Percentiles rank a stretch among this genome's conserved stretches.
Evolutionary conservation across 495 filamentous ascomycete species (phyloP).

Genomic region (Hypoxylon fuscum): DNA sequence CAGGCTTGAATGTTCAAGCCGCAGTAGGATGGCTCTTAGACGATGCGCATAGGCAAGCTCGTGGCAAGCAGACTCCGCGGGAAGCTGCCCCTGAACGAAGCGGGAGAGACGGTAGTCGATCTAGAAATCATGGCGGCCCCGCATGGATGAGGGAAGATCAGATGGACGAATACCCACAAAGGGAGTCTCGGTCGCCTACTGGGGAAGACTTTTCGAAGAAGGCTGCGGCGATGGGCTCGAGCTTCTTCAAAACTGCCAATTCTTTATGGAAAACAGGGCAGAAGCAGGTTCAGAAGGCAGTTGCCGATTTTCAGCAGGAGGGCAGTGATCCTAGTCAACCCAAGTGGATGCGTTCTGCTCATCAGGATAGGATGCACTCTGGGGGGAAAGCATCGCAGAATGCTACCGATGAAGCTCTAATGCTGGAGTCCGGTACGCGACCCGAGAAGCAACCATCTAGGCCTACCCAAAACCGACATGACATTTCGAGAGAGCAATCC

Average conservation of each 20-base stretch:
- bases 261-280: slow-evolving; percentile 92
- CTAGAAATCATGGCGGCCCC: slow-evolving; percentile 45
- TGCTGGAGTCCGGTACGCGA: slow-evolving; percentile 76
- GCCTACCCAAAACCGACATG: slow-evolving; percentile 34
- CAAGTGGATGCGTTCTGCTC: slow-evolving; percentile 89
- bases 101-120: slow-evolving; percentile 45
- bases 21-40: slow-evolving; percentile 91
- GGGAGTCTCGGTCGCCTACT: slow-evolving; percentile 65
- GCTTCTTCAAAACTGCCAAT: slow-evolving; percentile 90
- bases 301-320: slow-evolving; percentile 84
- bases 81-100: slow-evolving; percentile 30
- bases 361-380: slow-evolving; percentile 47
- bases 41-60: slow-evolving; percentile 80
- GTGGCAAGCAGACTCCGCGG: slow-evolving; percentile 40
- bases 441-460: slow-evolving; percentile 53
- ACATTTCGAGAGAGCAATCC: slow-evolving; percentile 53
- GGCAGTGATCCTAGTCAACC: slow-evolving; percentile 80
- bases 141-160: slow-evolving; percentile 50
- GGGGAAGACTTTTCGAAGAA: slow-evolving; percentile 82
- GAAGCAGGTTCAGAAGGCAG: slow-evolving; percentile 94
- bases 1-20: slow-evolving; percentile 82
- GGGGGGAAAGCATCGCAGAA: slow-evolving; percentile 36
- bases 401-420: slow-evolving; percentile 86
- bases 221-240: slow-evolving; percentile 83
- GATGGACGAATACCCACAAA: slow-evolving; percentile 53